Conservation (phyloP, 2,329 filamentous ascomycete species). For the Scedosporium boydii region DNA sequence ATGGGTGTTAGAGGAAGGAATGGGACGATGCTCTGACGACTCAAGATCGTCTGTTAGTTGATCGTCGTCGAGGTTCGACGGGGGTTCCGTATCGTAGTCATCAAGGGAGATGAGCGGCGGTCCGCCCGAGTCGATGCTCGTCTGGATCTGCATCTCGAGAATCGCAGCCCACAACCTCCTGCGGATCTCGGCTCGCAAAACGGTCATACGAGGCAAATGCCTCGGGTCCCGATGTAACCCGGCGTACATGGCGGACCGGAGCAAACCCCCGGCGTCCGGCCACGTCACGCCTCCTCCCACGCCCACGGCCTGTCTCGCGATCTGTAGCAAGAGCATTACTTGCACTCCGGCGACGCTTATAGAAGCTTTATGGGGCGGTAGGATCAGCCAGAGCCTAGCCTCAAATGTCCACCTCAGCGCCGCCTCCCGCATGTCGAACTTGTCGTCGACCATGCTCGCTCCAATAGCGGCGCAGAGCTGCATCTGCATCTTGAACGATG, state of each 20-base stretch:
- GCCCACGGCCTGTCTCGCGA: conserved; percentile 27
- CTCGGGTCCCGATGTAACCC: conserved; percentile 40
- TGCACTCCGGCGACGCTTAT: conserved; percentile 43
- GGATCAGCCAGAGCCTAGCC: conserved; percentile 43
- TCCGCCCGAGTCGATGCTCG: conserved; percentile 34
- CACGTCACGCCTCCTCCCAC: conserved; percentile 36
- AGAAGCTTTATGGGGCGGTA: conserved; percentile 41
- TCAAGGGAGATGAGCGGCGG: conserved; percentile 31
- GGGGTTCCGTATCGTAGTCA: conserved; percentile 39
- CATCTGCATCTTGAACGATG: conserved; percentile 42
- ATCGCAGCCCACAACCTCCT: conserved; percentile 44
- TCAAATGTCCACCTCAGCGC: conserved; percentile 49
- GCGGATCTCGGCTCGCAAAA: conserved; percentile 32
- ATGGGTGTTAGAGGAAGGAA: conserved; percentile 14
- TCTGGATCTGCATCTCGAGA: conserved; percentile 35
- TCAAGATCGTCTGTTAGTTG: conserved; percentile 21
- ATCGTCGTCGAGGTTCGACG: conserved; percentile 40
- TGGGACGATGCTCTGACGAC: not conserved
- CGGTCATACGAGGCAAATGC: conserved; percentile 22
- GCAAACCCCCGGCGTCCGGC: conserved; percentile 32
- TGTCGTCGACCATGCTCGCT: conserved; percentile 36
- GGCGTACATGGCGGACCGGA: conserved; percentile 37
- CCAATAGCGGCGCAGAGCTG: conserved; percentile 52
- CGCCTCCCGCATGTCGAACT: conserved; percentile 35
- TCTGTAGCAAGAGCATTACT: conserved; percentile 29